phyloP scores from a whole-genome alignment of 2,329 filamentous ascomycete species.

The Sclerotinia sclerotiorum region DNA sequence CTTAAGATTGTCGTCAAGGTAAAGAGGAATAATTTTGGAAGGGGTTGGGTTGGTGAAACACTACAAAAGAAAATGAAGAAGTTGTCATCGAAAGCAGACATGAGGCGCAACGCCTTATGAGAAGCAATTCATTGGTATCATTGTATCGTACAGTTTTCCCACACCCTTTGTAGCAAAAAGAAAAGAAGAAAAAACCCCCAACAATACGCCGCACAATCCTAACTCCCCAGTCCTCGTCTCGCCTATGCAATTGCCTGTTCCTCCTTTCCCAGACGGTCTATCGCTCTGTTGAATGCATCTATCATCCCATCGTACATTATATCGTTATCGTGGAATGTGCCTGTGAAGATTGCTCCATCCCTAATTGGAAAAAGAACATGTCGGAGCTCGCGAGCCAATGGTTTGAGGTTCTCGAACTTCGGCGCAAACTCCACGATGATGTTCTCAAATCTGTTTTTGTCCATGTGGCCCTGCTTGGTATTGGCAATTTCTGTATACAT shows the following conservation, averaged over 20 bases:
- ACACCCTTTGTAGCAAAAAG: too few species aligned
- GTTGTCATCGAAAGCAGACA: too few species aligned
- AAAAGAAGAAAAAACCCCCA: too few species aligned
- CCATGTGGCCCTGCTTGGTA: slow-evolving; percentile 30
- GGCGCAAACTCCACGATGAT: slow-evolving; percentile 36
- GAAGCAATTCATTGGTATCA: too few species aligned
- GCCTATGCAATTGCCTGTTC: slow-evolving; percentile 23
- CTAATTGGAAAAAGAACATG: slow-evolving; percentile 31
- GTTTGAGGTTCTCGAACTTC: slow-evolving; percentile 35
- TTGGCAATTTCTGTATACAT: slow-evolving; percentile 34
- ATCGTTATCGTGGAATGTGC: slow-evolving; percentile 26
- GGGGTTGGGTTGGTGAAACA: too few species aligned
- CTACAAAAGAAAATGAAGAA: too few species aligned
- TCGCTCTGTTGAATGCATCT: slow-evolving; percentile 4
- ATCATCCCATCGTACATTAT: slow-evolving; percentile 14
- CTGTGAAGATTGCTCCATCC: slow-evolving; percentile 32
- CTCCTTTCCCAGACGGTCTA: slow-evolving; percentile 24
- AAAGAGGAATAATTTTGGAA: too few species aligned
- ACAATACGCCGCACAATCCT: too few species aligned
- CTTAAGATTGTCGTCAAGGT: too few species aligned
- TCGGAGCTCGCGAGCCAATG: slow-evolving; percentile 25
- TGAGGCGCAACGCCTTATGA: too few species aligned
- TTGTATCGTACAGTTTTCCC: too few species aligned
- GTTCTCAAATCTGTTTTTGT: slow-evolving; percentile 32
- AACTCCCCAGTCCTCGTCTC: too few species aligned